Conservation (phyloP, 108 stramenopile genomes). For the Chaetoceros tenuissimus region DNA sequence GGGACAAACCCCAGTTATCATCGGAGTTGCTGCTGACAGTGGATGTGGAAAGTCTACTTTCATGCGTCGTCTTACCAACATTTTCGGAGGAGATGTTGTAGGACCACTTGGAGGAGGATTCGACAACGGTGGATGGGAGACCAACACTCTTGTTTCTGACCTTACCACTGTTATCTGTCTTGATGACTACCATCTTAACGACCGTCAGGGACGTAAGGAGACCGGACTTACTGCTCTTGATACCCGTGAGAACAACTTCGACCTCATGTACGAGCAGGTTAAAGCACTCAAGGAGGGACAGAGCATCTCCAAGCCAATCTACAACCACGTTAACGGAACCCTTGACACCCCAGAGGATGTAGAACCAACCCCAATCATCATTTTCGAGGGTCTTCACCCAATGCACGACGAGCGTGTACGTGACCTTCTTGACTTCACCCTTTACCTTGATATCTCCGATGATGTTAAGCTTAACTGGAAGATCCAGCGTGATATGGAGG, state of each 20-base stretch:
- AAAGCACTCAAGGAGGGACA: conserved; percentile 91
- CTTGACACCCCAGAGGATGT: conserved; percentile 93
- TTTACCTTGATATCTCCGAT: conserved; percentile 94
- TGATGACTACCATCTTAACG: conserved; percentile 97
- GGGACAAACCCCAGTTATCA: conserved; percentile 77
- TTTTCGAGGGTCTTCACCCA: conserved; percentile 97
- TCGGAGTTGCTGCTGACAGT: conserved; percentile 96
- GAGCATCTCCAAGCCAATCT: conserved; percentile 92
- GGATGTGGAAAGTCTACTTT: conserved; percentile 98
- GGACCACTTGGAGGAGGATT: conserved; percentile 92
- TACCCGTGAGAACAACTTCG: conserved; percentile 92
- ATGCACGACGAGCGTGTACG: conserved; percentile 92
- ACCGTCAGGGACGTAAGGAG: conserved; percentile 91
- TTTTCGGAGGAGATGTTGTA: conserved; percentile 92
- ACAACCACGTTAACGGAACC: conserved; percentile 99
- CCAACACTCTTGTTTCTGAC: conserved; percentile 96
- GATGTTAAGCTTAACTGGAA: conserved; percentile 99
- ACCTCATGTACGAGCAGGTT: conserved; percentile 96
- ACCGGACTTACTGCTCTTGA: conserved; percentile 88
- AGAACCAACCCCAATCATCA: conserved; percentile 94
- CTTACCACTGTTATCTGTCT: conserved; percentile 96
- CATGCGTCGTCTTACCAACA: conserved; percentile 95
- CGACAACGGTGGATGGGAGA: conserved; percentile 93
- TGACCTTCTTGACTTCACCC: conserved; percentile 93
- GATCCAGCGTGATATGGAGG: conserved; percentile 97